A percentile compares a stretch with the other conserved stretches of the same genome.
Conservation (phyloP, 164 flowering plant species). For the Chloranthus sessilifolius region DNA sequence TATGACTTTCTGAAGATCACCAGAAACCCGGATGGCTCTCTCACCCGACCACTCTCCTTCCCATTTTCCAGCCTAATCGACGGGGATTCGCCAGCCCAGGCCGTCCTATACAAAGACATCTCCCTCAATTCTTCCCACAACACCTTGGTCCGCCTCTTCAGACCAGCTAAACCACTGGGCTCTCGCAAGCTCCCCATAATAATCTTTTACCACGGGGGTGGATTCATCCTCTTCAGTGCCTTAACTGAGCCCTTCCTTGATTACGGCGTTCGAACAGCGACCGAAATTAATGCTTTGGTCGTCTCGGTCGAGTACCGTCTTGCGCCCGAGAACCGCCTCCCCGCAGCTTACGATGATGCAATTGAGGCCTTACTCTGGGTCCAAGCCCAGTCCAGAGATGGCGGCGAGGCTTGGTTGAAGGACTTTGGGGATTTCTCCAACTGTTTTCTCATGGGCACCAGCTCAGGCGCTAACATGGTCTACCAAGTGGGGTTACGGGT, state of each 20-base stretch:
- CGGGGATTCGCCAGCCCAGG: not conserved
- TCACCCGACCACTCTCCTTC: too few relatives aligned
- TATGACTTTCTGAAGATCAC: too few relatives aligned
- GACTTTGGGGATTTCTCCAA: not conserved
- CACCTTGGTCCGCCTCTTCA: slow-evolving; percentile 9
- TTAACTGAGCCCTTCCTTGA: slow-evolving; percentile 60
- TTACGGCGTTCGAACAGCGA: slow-evolving; percentile 30
- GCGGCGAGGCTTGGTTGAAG: slow-evolving; percentile 2
- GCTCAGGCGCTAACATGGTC: not conserved
- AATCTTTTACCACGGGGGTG: slow-evolving; percentile 85
- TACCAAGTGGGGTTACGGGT: not conserved
- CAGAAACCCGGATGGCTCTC: too few relatives aligned
- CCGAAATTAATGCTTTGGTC: too few relatives aligned
- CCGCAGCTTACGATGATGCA: too few relatives aligned
- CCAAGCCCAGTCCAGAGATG: not conserved
- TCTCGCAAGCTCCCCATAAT: slow-evolving; percentile 30
- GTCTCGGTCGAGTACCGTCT: slow-evolving; percentile 7
- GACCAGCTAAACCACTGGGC: not conserved
- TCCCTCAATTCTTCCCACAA: not conserved
- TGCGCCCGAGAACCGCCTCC: slow-evolving; percentile 3
- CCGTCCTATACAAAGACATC: slow-evolving; percentile 8
- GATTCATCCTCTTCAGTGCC: slow-evolving; percentile 65
- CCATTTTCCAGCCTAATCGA: too few relatives aligned
- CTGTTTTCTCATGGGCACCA: not conserved
- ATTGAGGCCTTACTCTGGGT: slow-evolving; percentile 6